Percentiles rank a stretch among this genome's conserved stretches.
These are phyloP conservation scores for Metschnikowia aberdeeniae DNA, from an alignment of 805 yeast species.

Conservation along the genomic window DNA sequence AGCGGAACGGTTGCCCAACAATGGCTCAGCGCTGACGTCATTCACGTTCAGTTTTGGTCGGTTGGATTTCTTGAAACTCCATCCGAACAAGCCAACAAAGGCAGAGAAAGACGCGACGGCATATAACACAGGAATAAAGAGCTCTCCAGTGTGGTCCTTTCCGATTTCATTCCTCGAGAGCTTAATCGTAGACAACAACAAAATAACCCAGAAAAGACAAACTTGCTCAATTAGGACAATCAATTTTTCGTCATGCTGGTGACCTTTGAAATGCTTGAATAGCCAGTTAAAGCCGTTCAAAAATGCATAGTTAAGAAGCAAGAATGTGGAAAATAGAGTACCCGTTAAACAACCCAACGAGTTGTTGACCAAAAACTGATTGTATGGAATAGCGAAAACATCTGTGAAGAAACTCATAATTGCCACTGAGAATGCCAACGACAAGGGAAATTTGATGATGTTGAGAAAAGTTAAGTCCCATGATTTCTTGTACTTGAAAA, in stretches of 20 bases:
- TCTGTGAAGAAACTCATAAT: conserved; percentile 23
- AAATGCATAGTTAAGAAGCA: conserved; percentile 53
- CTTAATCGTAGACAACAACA: conserved; percentile 46
- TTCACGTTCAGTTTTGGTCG: conserved; percentile 3
- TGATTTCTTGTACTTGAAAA: conserved; percentile 44
- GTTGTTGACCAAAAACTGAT: conserved; percentile 36
- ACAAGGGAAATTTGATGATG: conserved; percentile 54
- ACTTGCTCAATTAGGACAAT: conserved; percentile 53
- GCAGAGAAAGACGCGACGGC: conserved; percentile 44
- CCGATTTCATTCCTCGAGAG: conserved; percentile 39
- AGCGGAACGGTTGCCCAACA: conserved; percentile 20
- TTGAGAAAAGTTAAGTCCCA: conserved; percentile 42
- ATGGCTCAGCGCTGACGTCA: conserved; percentile 30
- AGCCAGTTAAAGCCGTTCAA: conserved; percentile 43
- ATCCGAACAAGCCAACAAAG: conserved; percentile 50
- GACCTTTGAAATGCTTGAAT: conserved; percentile 29
- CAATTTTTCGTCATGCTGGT: conserved; percentile 50
- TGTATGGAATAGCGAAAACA: conserved; percentile 18
- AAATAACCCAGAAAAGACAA: conserved; percentile 51
- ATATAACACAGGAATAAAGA: conserved; percentile 44
- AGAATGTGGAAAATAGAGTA: conserved; percentile 42
- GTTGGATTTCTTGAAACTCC: conserved; percentile 28
- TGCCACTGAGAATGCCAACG: conserved; percentile 36
- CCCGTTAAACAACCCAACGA: conserved; percentile 35
- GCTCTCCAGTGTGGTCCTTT: conserved; percentile 52